phyloP scores from a whole-genome alignment of 495 filamentous ascomycete genomes.

The Aspergillus sparsus region DNA sequence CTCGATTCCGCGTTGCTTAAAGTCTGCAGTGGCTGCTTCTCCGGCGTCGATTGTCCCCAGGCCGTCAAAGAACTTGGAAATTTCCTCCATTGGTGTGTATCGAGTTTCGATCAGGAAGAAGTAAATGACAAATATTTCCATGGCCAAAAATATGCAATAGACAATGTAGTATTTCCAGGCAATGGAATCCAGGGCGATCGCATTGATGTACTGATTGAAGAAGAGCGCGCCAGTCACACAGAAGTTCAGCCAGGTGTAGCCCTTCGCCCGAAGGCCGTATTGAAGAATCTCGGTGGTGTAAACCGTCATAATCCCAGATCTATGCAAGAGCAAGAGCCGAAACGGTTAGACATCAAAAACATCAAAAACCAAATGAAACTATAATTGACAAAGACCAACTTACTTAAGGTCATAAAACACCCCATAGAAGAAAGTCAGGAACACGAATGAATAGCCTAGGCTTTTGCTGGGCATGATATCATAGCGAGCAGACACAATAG shows the following conservation, averaged over 20 bases:
- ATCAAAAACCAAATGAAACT: too few species aligned
- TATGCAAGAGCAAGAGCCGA: neutral
- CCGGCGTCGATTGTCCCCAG: neutral
- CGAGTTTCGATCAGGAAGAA: neutral
- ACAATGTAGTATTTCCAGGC: conserved; percentile 8
- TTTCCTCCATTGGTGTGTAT: neutral
- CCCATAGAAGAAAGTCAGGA: conserved; percentile 8
- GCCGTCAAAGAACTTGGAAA: neutral
- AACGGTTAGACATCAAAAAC: neutral
- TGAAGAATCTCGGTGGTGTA: conserved; percentile 8
- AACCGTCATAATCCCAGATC: conserved; percentile 7
- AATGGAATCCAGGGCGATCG: conserved; percentile 1
- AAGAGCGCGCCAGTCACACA: neutral
- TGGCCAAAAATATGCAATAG: neutral
- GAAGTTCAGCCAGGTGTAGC: conserved; percentile 11
- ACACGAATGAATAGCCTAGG: conserved; percentile 9
- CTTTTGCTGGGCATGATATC: neutral
- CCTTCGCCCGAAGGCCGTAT: conserved; percentile 8
- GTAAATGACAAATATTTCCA: neutral
- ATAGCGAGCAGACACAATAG: conserved; percentile 10
- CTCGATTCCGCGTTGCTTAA: neutral
- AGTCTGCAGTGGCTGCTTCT: neutral
- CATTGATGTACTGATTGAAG: conserved; percentile 9
- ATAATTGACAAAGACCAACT: neutral
- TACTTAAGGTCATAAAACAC: conserved; percentile 10